phyloP scores from a whole-genome alignment of 352 stramenopile species.

The Globisporangium polare region DNA sequence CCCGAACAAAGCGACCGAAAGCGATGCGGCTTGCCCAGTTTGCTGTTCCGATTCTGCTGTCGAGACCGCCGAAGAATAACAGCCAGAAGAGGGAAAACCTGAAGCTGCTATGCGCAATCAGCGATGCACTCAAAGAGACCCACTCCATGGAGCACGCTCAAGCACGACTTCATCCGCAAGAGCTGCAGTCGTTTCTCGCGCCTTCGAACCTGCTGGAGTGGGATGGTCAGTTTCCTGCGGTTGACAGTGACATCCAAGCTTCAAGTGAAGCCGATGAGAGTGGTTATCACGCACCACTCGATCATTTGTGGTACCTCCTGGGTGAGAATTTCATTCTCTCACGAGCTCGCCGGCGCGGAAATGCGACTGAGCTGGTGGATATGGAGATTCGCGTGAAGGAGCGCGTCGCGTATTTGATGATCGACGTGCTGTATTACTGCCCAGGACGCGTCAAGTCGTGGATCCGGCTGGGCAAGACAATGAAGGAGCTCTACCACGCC shows the following conservation, averaged over 20 bases:
- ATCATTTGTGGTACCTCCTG: slow-evolving; percentile 70
- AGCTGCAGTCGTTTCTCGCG: slow-evolving; percentile 31
- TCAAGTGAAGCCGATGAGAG: neutral
- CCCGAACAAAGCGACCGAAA: slow-evolving; percentile 17
- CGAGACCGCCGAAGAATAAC: slow-evolving; percentile 54
- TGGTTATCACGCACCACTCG: slow-evolving; percentile 16
- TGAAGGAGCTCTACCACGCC: slow-evolving; percentile 69
- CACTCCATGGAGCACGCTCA: slow-evolving; percentile 6
- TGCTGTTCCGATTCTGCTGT: slow-evolving; percentile 54
- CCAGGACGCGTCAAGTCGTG: slow-evolving; percentile 61
- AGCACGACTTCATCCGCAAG: neutral
- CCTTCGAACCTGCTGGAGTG: slow-evolving; percentile 35
- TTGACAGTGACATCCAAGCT: neutral
- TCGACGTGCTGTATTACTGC: slow-evolving; percentile 60
- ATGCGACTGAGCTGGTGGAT: slow-evolving; percentile 49
- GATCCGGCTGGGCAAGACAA: slow-evolving; percentile 57
- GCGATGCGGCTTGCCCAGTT: slow-evolving; percentile 42
- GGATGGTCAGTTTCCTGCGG: slow-evolving; percentile 8
- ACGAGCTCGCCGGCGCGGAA: slow-evolving; percentile 55
- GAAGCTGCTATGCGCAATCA: slow-evolving; percentile 58
- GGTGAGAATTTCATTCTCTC: slow-evolving; percentile 68
- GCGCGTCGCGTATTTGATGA: slow-evolving; percentile 47
- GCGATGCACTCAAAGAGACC: slow-evolving; percentile 29
- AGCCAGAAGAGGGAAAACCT: slow-evolving; percentile 72
- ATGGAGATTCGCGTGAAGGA: slow-evolving; percentile 59